These are phyloP conservation scores for Jacaranda copaia DNA, from an alignment of 257 asterid species.

Conservation along the genomic window DNA sequence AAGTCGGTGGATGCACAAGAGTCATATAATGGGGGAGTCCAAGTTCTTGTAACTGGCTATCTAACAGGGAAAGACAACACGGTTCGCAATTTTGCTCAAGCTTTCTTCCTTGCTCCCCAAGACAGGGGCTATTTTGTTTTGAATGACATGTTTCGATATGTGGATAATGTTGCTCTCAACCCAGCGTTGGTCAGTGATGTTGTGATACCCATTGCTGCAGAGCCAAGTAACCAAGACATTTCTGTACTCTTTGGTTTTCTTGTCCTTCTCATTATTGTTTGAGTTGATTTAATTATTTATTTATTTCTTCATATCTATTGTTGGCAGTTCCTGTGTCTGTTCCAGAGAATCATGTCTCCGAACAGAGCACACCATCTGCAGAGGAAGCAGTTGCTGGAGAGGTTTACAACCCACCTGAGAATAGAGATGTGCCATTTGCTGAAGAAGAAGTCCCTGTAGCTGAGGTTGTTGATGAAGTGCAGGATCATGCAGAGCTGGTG, in stretches of 20 bases:
- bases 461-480: slow-evolving; percentile 80
- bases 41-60: slow-evolving; percentile 89
- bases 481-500: slow-evolving; percentile 48
- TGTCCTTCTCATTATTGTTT: not conserved
- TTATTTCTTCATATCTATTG: not conserved
- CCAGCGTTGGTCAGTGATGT: slow-evolving; percentile 49
- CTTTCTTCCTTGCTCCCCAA: slow-evolving; percentile 97
- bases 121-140: slow-evolving; percentile 89
- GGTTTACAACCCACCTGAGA: slow-evolving; percentile 83
- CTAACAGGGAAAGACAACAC: slow-evolving; percentile 65
- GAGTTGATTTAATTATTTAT: slow-evolving; percentile 9
- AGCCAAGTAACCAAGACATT: slow-evolving; percentile 55
- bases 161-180: slow-evolving; percentile 45
- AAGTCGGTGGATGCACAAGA: slow-evolving; percentile 88
- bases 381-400: slow-evolving; percentile 74
- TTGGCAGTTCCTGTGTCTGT: slow-evolving; percentile 56
- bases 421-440: slow-evolving; percentile 56
- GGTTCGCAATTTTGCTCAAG: slow-evolving; percentile 70
- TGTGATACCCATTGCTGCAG: slow-evolving; percentile 58
- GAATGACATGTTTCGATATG: slow-evolving; percentile 84
- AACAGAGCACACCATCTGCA: slow-evolving; percentile 53
- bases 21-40: slow-evolving; percentile 79
- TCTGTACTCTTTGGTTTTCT: slow-evolving; percentile 20
- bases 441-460: slow-evolving; percentile 82
- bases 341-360: slow-evolving; percentile 60